Conservation (phyloP, 768 basidiomycete genomes). For the Trametes villosa region DNA sequence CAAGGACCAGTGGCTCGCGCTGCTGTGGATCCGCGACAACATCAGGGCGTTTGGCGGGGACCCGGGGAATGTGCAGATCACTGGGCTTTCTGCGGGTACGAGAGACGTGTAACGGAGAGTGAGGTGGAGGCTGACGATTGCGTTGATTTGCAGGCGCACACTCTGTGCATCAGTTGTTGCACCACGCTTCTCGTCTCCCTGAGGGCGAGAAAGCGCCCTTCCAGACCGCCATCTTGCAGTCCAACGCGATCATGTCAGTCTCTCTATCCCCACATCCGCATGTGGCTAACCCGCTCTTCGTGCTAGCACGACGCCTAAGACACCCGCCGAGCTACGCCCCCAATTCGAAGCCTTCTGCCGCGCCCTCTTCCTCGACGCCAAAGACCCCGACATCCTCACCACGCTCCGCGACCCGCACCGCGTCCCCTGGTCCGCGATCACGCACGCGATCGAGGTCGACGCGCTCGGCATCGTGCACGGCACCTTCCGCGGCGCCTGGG, state of each 20-base stretch:
- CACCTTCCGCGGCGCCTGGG: slow-evolving; percentile 71
- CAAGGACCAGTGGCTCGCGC: slow-evolving; percentile 81
- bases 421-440: slow-evolving; percentile 55
- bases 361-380: slow-evolving; percentile 58
- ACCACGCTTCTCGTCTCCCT: slow-evolving; percentile 68
- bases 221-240: slow-evolving; percentile 67
- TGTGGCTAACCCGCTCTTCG: neutral
- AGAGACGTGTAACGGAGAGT: too few relatives aligned
- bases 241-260: slow-evolving; percentile 72
- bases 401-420: slow-evolving; percentile 53
- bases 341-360: slow-evolving; percentile 69
- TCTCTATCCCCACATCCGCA: neutral
- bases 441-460: slow-evolving; percentile 61
- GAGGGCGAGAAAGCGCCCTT: slow-evolving; percentile 62
- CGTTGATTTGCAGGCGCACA: slow-evolving; percentile 57
- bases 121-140: neutral
- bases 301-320: slow-evolving; percentile 56
- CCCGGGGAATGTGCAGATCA: slow-evolving; percentile 60
- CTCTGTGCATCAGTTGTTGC: slow-evolving; percentile 74
- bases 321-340: slow-evolving; percentile 56
- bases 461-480: slow-evolving; percentile 54
- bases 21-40: slow-evolving; percentile 74
- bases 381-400: slow-evolving; percentile 50
- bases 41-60: slow-evolving; percentile 75
- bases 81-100: slow-evolving; percentile 74